Evolutionary conservation across 768 basidiomycete genomes (phyloP).

Genomic region (Leccinum subtestaceum): DNA sequence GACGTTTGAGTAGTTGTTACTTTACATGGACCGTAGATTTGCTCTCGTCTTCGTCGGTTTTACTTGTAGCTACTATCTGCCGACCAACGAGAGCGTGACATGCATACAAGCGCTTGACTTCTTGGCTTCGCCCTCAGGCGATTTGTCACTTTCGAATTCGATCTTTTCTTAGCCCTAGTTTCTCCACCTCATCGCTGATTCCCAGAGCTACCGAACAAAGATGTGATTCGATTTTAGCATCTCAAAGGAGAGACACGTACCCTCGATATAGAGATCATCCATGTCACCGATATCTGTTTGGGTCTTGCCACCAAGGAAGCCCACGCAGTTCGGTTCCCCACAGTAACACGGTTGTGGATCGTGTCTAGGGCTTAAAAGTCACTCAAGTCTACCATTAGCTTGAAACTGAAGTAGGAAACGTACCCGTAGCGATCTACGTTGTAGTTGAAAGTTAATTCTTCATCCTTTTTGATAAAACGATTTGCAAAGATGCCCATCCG

Average conservation of each 20-base stretch:
- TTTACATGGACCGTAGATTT: no score
- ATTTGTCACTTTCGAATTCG: no score
- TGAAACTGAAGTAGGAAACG: slow-evolving; percentile 27
- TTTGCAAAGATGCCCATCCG: slow-evolving; percentile 99
- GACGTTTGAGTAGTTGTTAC: no score
- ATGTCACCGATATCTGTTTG: slow-evolving; percentile 94
- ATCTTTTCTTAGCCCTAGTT: slow-evolving; percentile 48
- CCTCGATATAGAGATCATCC: slow-evolving; percentile 93
- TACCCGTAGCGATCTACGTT: slow-evolving; percentile 99
- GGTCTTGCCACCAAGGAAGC: slow-evolving; percentile 96
- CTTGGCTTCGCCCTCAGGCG: no score
- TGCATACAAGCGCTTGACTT: no score
- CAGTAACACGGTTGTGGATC: slow-evolving; percentile 94
- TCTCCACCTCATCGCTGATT: slow-evolving; percentile 87
- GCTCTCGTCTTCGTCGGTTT: no score
- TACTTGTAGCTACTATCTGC: no score
- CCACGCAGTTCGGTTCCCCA: slow-evolving; percentile 92
- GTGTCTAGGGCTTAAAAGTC: slow-evolving; percentile 50
- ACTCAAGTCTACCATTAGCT: background rate
- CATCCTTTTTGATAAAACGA: slow-evolving; percentile 66
- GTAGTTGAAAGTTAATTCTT: slow-evolving; percentile 98
- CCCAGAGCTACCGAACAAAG: slow-evolving; percentile 65
- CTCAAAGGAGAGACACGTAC: slow-evolving; percentile 35
- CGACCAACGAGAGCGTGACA: no score
- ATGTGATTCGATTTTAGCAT: background rate